phyloP scores from a whole-genome alignment of 2,329 filamentous ascomycete genomes.

The Ophiostoma populinum region DNA sequence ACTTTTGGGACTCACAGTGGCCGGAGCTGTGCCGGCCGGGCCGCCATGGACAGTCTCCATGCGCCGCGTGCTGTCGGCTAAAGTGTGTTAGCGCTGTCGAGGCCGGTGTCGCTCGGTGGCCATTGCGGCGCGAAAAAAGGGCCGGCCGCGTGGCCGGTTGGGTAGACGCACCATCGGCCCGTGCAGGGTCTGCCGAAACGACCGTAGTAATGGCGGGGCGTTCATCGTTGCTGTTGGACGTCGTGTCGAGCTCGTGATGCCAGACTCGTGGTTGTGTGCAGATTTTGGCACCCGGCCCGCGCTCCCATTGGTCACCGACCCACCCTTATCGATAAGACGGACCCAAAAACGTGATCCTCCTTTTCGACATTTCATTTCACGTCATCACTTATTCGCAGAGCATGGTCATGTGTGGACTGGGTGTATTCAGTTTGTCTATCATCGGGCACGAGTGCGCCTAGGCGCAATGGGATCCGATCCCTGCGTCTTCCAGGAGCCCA shows the following conservation, averaged over 20 bases:
- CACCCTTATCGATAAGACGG: conserved; percentile 15
- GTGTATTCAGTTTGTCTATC: background rate
- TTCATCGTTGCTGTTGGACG: conserved; percentile 17
- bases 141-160: no score
- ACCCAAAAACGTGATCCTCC: no score
- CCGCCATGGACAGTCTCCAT: conserved; percentile 7
- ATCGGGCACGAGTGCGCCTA: conserved; percentile 1
- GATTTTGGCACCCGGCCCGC: background rate
- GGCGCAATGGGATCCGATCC: background rate
- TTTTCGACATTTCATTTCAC: no score
- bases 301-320: background rate
- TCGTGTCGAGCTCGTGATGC: conserved; percentile 2
- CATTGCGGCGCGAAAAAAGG: no score
- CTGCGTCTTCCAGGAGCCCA: conserved; percentile 2
- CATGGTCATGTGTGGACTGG: background rate
- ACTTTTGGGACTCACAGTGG: conserved; percentile 8
- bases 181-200: conserved; percentile 17
- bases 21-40: conserved; percentile 7
- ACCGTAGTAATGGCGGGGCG: conserved; percentile 20
- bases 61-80: conserved; percentile 5
- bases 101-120: background rate
- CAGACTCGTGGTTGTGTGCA: background rate
- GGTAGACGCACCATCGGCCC: conserved; percentile 15
- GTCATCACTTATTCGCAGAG: no score
- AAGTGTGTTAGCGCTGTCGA: no score